Conservation (phyloP, 768 basidiomycete genomes). For the Inosperma sp. region DNA sequence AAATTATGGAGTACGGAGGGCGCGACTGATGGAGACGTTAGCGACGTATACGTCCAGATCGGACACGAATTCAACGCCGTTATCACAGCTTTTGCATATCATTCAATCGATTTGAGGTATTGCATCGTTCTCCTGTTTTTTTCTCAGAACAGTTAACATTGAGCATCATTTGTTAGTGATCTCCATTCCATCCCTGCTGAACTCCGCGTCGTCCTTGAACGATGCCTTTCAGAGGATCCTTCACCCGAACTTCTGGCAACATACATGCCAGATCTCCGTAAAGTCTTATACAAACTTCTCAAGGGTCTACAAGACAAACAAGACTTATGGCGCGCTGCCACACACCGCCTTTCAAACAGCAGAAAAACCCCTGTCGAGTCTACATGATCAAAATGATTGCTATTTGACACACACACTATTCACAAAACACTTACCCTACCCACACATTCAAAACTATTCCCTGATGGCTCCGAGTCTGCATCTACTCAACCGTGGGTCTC, state of each 20-base stretch:
- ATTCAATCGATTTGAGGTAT: conserved; percentile 75
- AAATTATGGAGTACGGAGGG: conserved; percentile 60
- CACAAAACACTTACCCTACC: background rate
- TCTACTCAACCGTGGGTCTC: too few species aligned
- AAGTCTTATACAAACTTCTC: conserved; percentile 76
- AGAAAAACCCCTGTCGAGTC: background rate
- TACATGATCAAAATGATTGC: background rate
- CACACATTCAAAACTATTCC: too few species aligned
- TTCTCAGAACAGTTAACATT: background rate
- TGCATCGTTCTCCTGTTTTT: conserved; percentile 21
- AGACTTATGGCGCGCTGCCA: conserved; percentile 35
- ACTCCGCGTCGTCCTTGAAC: conserved; percentile 61
- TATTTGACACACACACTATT: background rate
- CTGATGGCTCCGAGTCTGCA: too few species aligned
- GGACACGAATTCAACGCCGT: conserved; percentile 86
- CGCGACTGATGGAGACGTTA: conserved; percentile 67
- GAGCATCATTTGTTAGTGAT: conserved; percentile 40
- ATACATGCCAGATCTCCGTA: conserved; percentile 78
- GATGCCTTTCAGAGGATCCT: conserved; percentile 71
- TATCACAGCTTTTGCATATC: conserved; percentile 66
- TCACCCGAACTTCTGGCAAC: conserved; percentile 63
- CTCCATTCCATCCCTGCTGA: conserved; percentile 59
- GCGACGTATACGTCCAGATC: conserved; percentile 84
- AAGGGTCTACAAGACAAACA: conserved; percentile 82
- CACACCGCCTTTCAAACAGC: conserved; percentile 1